Base-by-base conservation (phyloP, 805 yeast genomes). In the Yarrowia osloensis region DNA sequence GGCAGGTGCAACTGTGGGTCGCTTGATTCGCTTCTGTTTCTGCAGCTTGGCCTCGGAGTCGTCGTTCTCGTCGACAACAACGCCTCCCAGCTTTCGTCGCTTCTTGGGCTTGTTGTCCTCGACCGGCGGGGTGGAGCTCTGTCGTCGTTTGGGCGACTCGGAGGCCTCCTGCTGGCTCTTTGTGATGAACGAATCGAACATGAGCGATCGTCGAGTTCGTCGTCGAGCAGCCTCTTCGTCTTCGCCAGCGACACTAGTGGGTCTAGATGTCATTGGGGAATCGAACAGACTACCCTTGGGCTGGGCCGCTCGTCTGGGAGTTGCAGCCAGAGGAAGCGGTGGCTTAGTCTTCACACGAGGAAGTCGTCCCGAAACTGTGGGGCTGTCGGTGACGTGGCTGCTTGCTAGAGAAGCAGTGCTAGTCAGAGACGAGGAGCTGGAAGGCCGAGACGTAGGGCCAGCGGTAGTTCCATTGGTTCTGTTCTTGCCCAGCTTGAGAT, bases 31-130 rank as follows among this genome's bases (percentile, higher is more conserved):
- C 28, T 57, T 57, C 49, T 39, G 63, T 19, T 40, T 57, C 29
- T 26, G 63, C 13, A 57, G 28, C 49, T 57, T 57, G 26, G 49
- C 35, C 19, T 57, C 63, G 4, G 44, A 24, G 13, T 57, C 63
- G 4, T 57, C 63, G 26, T 39, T 57, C 19, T 57, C 63, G 37
- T 57, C 63, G 15, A 57, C 63, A 19, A 57, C 46, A 11, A 57
- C 33, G 2, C 63, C 63, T 28, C 47, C 49, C 21, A 57, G 49
- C 49, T 57, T 57, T 57, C 63, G 46, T 39, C 63, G 33, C 31
- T 40, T 57, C 63, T 57, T 57, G 63, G 63, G 63, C 40, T 57
- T 57, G 63, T 40, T 57, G 15, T 57, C 62, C 9, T 55, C 63
- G 1, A 35, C 33, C 1, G 63, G 63, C 28, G 63, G 63, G 21